Conservation (phyloP, 2,329 filamentous ascomycete species). For the Pezicula rhizophila region DNA sequence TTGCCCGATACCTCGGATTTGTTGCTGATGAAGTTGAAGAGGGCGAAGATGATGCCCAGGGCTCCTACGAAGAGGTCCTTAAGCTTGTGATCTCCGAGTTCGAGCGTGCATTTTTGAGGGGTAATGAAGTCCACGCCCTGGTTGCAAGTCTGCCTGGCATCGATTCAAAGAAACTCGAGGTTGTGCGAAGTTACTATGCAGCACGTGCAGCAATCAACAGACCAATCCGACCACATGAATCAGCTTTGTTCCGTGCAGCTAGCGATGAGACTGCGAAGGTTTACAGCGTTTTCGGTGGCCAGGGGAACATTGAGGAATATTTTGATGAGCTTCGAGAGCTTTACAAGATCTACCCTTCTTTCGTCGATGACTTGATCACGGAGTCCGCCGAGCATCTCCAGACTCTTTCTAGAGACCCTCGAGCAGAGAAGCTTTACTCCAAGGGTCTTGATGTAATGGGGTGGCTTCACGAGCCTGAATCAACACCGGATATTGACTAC, state of each 20-base stretch:
- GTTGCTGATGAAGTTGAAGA: slow-evolving; percentile 85
- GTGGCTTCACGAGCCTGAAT: slow-evolving; percentile 85
- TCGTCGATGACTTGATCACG: slow-evolving; percentile 79
- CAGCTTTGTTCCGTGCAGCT: slow-evolving; percentile 83
- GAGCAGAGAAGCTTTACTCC: slow-evolving; percentile 89
- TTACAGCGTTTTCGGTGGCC: slow-evolving; percentile 92
- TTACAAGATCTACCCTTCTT: slow-evolving; percentile 83
- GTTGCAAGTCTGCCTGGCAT: slow-evolving; percentile 84
- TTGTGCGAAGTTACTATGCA: slow-evolving; percentile 86
- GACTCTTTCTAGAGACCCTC: slow-evolving; percentile 72
- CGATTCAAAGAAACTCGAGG: slow-evolving; percentile 82
- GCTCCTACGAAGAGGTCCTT: slow-evolving; percentile 86
- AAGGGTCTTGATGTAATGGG: slow-evolving; percentile 94
- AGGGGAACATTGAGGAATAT: slow-evolving; percentile 99
- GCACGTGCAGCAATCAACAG: slow-evolving; percentile 79
- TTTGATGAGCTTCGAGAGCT: slow-evolving; percentile 95
- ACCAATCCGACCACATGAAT: slow-evolving; percentile 86
- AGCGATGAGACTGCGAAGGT: slow-evolving; percentile 77
- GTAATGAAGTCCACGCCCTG: slow-evolving; percentile 93
- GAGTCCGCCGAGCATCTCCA: slow-evolving; percentile 83
- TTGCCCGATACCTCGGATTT: slow-evolving; percentile 89
- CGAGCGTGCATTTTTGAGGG: slow-evolving; percentile 86
- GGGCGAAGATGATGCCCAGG: slow-evolving; percentile 82
- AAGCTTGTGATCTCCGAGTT: slow-evolving; percentile 94
- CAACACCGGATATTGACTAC: slow-evolving; percentile 91